These are phyloP conservation scores for Colletotrichum tropicicola DNA, from an alignment of 2,329 filamentous ascomycete species.

Conservation along the genomic window DNA sequence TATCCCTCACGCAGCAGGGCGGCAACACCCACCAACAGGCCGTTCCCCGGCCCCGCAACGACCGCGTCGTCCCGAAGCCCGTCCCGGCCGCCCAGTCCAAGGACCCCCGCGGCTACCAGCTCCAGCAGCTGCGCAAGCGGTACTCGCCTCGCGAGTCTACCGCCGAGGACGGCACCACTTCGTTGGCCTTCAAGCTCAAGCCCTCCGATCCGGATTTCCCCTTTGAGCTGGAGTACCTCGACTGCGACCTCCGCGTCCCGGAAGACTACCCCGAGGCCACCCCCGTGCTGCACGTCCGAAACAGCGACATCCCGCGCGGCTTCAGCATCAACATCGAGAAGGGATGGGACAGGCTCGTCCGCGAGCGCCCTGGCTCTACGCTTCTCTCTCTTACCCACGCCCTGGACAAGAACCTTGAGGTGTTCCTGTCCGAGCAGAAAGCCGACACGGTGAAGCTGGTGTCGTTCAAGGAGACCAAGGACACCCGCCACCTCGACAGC, in stretches of 20 bases:
- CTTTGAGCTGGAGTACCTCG: slow-evolving; percentile 75
- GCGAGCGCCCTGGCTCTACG: slow-evolving; percentile 63
- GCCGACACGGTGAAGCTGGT: slow-evolving; percentile 77
- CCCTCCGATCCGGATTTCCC: slow-evolving; percentile 88
- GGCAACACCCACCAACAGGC: slow-evolving; percentile 53
- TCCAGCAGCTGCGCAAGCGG: slow-evolving; percentile 76
- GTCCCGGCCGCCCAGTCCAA: slow-evolving; percentile 70
- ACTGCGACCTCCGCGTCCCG: slow-evolving; percentile 75
- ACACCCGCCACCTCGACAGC: slow-evolving; percentile 53
- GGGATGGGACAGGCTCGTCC: slow-evolving; percentile 74
- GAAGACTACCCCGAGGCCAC: slow-evolving; percentile 65
- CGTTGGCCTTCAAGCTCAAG: slow-evolving; percentile 70
- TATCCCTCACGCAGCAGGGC: slow-evolving; percentile 43
- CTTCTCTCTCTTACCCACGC: slow-evolving; percentile 74
- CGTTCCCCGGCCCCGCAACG: slow-evolving; percentile 51
- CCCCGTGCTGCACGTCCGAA: slow-evolving; percentile 70
- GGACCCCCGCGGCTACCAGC: slow-evolving; percentile 78
- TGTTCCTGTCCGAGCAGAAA: slow-evolving; percentile 74
- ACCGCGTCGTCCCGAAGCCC: slow-evolving; percentile 70
- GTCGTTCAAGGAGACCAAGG: slow-evolving; percentile 63
- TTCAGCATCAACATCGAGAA: slow-evolving; percentile 81
- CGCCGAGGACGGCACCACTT: slow-evolving; percentile 57
- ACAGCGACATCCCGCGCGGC: slow-evolving; percentile 74
- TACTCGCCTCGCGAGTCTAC: slow-evolving; percentile 61
- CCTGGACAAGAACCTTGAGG: slow-evolving; percentile 77